phyloP scores from a whole-genome alignment of 495 filamentous ascomycete species.

The Penicillium maclennaniae region DNA sequence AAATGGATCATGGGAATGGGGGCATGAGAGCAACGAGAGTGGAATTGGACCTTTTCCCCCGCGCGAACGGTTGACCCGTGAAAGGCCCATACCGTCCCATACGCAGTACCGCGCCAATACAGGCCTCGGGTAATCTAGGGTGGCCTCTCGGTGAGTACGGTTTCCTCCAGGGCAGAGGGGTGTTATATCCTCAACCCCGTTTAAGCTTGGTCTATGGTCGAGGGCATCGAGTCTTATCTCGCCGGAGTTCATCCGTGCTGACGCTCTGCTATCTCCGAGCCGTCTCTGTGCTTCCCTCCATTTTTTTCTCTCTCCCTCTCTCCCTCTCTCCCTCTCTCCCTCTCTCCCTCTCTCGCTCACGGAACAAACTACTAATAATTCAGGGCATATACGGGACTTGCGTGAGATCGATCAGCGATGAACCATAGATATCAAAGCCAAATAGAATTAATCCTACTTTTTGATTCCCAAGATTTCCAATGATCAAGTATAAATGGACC shows the following conservation, averaged over 20 bases:
- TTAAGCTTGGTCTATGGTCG: neutral
- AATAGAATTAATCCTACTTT: neutral
- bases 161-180: neutral
- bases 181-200: neutral
- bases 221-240: conserved; percentile 1
- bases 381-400: neutral
- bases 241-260: neutral
- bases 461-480: neutral
- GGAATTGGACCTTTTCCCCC: neutral
- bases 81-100: neutral
- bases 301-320: neutral
- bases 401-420: neutral
- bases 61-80: neutral
- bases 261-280: conserved; percentile 7
- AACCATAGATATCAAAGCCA: neutral
- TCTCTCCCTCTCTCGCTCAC: too few species aligned
- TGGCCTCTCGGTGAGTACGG: conserved; percentile 14
- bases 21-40: neutral
- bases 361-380: neutral
- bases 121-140: conserved; percentile 18
- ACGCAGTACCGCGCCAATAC: conserved; percentile 7
- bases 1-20: too few species aligned
- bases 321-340: too few species aligned
- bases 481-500: neutral
- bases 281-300: neutral